Conservation (phyloP, 805 yeast species). For the Teunomyces stri region DNA sequence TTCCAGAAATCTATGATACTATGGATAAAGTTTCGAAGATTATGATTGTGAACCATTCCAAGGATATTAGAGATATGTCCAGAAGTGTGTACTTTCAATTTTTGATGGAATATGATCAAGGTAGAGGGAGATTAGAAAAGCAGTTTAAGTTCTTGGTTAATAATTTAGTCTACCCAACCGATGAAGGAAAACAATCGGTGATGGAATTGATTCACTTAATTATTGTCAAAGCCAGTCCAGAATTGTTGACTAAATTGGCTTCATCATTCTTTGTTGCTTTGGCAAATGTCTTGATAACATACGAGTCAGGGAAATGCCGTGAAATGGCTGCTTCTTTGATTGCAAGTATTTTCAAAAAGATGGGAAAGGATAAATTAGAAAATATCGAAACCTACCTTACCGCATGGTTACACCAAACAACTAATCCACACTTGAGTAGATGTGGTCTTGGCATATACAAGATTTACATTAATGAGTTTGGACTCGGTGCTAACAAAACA, state of each 20-base stretch:
- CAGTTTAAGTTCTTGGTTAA: constrained; percentile 78
- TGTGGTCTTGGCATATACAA: constrained; percentile 76
- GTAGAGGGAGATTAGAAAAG: constrained; percentile 77
- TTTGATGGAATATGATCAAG: constrained; percentile 92
- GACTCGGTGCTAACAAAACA: constrained; percentile 33
- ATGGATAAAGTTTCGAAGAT: constrained; percentile 78
- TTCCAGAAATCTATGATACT: constrained; percentile 87
- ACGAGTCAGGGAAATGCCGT: constrained; percentile 74
- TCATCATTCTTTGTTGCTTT: constrained; percentile 81
- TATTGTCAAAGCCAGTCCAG: constrained; percentile 61
- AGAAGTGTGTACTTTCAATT: constrained; percentile 82
- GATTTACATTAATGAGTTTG: constrained; percentile 51
- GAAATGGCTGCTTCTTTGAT: constrained; percentile 75
- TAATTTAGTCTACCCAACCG: constrained; percentile 81
- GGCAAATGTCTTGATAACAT: constrained; percentile 73
- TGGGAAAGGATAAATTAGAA: constrained; percentile 34
- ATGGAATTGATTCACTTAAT: constrained; percentile 80
- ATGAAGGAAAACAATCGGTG: constrained; percentile 83
- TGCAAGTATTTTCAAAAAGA: constrained; percentile 49
- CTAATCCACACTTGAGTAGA: constrained; percentile 53
- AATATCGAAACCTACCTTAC: constrained; percentile 41
- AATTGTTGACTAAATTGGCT: constrained; percentile 57
- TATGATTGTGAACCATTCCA: constrained; percentile 86
- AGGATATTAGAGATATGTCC: constrained; percentile 78
- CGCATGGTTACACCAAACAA: constrained; percentile 58